Percentiles rank a stretch among this genome's conserved stretches.
phyloP scores from a whole-genome alignment of 2,329 filamentous ascomycete species.

The Pochonia chlamydosporia region DNA sequence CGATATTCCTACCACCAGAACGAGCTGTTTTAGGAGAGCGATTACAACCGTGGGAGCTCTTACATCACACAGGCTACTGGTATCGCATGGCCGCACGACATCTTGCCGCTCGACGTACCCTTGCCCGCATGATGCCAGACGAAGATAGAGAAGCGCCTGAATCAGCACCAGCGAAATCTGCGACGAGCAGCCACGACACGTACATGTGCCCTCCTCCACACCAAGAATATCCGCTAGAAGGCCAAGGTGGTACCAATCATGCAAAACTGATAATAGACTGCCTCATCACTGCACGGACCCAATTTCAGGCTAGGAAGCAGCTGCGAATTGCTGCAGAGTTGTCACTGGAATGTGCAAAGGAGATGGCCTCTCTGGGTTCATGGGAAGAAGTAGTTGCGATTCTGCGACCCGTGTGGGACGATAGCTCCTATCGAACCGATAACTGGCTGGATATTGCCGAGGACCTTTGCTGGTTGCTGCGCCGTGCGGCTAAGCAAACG shows the following conservation, averaged over 20 bases:
- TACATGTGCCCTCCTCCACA: conserved; percentile 62
- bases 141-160: conserved; percentile 49
- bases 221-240: conserved; percentile 49
- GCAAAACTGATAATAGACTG: conserved; percentile 47
- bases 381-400: conserved; percentile 51
- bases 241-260: conserved; percentile 46
- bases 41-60: conserved; percentile 55
- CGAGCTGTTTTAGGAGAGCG: conserved; percentile 53
- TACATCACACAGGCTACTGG: conserved; percentile 65
- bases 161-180: conserved; percentile 37
- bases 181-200: conserved; percentile 53
- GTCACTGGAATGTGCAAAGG: conserved; percentile 50
- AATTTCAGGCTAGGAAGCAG: conserved; percentile 51
- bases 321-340: conserved; percentile 49
- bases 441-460: conserved; percentile 56
- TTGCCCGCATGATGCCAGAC: conserved; percentile 53
- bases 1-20: conserved; percentile 50
- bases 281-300: conserved; percentile 42
- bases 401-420: conserved; percentile 52
- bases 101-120: conserved; percentile 42
- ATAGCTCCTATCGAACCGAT: conserved; percentile 49
- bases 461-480: conserved; percentile 55
- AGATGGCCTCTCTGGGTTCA: conserved; percentile 42
- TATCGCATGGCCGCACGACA: conserved; percentile 56
- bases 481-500: conserved; percentile 47